A percentile compares a stretch with the other conserved stretches of the same genome.
Conservation (phyloP, 805 yeast species). For the Wickerhamiella sorbophila region DNA sequence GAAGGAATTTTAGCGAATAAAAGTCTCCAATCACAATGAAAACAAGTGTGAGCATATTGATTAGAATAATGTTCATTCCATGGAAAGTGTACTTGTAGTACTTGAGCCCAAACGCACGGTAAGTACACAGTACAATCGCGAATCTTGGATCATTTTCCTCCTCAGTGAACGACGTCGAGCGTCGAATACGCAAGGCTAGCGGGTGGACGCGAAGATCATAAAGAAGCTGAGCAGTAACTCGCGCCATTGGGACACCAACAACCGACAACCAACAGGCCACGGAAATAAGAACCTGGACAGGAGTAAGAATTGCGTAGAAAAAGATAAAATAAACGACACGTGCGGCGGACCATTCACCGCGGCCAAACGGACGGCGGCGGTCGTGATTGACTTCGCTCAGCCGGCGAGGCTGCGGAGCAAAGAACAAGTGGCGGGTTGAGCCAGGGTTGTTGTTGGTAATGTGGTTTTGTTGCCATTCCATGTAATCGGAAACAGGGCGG, state of each 20-base stretch:
- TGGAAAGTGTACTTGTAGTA: conserved; percentile 93
- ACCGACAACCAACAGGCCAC: conserved; percentile 66
- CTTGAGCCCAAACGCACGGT: conserved; percentile 81
- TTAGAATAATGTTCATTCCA: conserved; percentile 86
- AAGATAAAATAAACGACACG: conserved; percentile 59
- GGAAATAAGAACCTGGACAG: conserved; percentile 43
- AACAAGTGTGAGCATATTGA: conserved; percentile 69
- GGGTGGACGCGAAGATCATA: conserved; percentile 84
- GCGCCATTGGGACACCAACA: conserved; percentile 88
- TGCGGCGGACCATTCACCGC: conserved; percentile 85
- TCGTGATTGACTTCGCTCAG: conserved; percentile 11
- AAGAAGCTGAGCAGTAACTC: conserved; percentile 50
- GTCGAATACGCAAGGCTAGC: conserved; percentile 64
- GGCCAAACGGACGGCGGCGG: conserved; percentile 53
- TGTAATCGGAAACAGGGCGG: conserved; percentile 67
- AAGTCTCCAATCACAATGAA: conserved; percentile 70
- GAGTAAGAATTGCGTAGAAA: conserved; percentile 58
- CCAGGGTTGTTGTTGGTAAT: conserved; percentile 20
- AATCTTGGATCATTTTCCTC: conserved; percentile 23
- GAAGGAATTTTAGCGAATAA: conserved; percentile 40
- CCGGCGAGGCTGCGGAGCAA: conserved; percentile 39
- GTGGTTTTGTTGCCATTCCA: conserved; percentile 69
- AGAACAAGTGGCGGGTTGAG: conserved; percentile 46
- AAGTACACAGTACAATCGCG: conserved; percentile 65
- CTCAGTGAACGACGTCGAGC: conserved; percentile 24